phyloP scores from a whole-genome alignment of 352 stramenopile species.

The Phytophthora agathidicida region DNA sequence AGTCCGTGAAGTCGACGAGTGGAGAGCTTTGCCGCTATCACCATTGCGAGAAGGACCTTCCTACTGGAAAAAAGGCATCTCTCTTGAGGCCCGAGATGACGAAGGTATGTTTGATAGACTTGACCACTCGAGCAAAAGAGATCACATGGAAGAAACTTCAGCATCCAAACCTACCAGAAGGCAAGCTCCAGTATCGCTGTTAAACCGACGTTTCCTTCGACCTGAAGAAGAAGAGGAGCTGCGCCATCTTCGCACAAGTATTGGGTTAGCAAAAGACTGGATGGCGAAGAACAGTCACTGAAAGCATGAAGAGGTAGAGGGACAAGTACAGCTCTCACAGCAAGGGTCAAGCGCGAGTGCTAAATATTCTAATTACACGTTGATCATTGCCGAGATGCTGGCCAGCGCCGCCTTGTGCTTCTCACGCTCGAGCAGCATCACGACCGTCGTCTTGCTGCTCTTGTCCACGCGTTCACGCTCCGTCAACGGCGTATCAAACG shows the following conservation, averaged over 20 bases:
- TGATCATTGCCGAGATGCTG: conserved; percentile 84
- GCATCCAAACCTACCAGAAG: neutral
- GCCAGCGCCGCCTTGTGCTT: conserved; percentile 84
- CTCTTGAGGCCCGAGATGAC: conserved; percentile 28
- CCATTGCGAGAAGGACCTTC: conserved; percentile 50
- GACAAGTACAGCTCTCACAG: neutral
- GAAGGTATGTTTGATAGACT: neutral
- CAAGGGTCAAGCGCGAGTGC: conserved; percentile 20
- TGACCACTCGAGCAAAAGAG: neutral
- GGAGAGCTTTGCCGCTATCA: conserved; percentile 48
- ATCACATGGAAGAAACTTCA: neutral
- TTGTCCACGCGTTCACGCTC: conserved; percentile 68
- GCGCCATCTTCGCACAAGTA: conserved; percentile 51
- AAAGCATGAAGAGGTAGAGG: neutral
- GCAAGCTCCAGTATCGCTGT: conserved; percentile 4
- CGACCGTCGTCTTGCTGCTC: conserved; percentile 69
- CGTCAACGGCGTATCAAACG: conserved; percentile 72
- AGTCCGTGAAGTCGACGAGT: conserved; percentile 15
- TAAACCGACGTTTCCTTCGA: conserved; percentile 53
- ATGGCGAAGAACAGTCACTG: conserved; percentile 41
- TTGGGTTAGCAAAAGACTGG: conserved; percentile 72
- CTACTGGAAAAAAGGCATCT: conserved; percentile 66
- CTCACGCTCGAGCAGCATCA: conserved; percentile 78
- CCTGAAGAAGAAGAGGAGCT: conserved; percentile 69
- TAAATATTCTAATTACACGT: conserved; percentile 79